Evolutionary conservation across 2,329 filamentous ascomycete species (phyloP), one percentile per base, ranked within the genome.

Genomic region (Fusarium ramigenum): DNA sequence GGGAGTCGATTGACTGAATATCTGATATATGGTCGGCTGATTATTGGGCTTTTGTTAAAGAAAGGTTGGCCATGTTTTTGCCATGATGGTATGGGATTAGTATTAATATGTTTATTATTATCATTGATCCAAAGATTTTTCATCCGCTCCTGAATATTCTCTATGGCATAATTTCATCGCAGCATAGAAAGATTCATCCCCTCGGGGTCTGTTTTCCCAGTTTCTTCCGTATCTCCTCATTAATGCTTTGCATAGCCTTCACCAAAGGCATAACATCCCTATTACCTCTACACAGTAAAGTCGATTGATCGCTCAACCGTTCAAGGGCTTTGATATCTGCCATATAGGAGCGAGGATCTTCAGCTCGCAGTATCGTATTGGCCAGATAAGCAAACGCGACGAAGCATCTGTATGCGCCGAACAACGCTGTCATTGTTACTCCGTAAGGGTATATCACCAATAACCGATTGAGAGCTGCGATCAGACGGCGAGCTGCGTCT

Each of bases 341-440:
- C 43, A 62, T 57, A 8, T 71, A 75, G 1, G 56, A 58, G 2
- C 16, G 64, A 3, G 73, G 53, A 37, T 80, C 69, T 0, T 71
- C 21, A 1, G 74, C 57, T 5, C 71, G 74, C 1, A 80, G 42
- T 5, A 80, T 68, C 12, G 66, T 73, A 30, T 77, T 74, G 15
- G 78, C 69, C 4, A 80, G 40, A 43, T 77, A 79, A 4, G 79
- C 77, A 44, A 75, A 80, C 8, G 79, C 75, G 9, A 79, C 74
- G 19, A 78, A 78, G 8, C 74, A 78, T 11, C 79, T 62, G 15
- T 79, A 80, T 8, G 77, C 77, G 15, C 79, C 79, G 39, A 80
- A 75, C 0, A 79, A 36, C 0, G 71, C 68, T 4, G 75, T 70
- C 60, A 80, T 72, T 1, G 77, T 78, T 32, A 76, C 67, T 2